phyloP scores from a whole-genome alignment of 2,329 filamentous ascomycete species.

The Penicillium sp. region DNA sequence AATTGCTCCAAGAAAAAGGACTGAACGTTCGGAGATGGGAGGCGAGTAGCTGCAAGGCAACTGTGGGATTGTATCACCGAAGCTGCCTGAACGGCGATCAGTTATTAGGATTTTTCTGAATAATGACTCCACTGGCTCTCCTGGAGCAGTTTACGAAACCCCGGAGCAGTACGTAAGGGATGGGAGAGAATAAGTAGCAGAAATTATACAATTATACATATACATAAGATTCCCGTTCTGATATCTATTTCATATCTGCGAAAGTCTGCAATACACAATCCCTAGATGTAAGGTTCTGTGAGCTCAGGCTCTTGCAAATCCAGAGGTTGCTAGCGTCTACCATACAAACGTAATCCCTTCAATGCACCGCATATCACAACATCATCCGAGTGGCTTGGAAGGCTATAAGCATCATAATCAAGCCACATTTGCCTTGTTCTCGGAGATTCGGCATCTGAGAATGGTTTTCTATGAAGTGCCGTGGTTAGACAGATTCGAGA shows the following conservation, averaged over 20 bases:
- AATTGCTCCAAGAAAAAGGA: no score
- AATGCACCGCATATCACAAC: conserved; percentile 16
- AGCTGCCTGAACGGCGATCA: no score
- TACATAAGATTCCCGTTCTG: conserved; percentile 2
- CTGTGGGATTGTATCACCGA: no score
- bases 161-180: neutral
- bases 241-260: neutral
- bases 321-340: conserved; percentile 15
- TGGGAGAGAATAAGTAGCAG: conserved; percentile 2
- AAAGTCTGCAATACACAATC: neutral
- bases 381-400: conserved; percentile 18
- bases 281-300: conserved; percentile 4
- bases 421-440: conserved; percentile 22
- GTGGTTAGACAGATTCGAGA: conserved; percentile 14
- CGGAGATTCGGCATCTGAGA: conserved; percentile 21
- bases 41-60: no score
- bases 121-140: no score
- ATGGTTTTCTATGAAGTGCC: conserved; percentile 16
- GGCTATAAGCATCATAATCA: conserved; percentile 16
- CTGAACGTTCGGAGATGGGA: no score
- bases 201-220: conserved; percentile 6
- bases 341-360: conserved; percentile 18
- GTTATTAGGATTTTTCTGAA: no score
- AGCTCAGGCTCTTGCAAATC: conserved; percentile 13
- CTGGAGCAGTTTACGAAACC: neutral